Base-by-base conservation (phyloP, 2,329 filamentous ascomycete species). In the Hypoxylon sp. region DNA sequence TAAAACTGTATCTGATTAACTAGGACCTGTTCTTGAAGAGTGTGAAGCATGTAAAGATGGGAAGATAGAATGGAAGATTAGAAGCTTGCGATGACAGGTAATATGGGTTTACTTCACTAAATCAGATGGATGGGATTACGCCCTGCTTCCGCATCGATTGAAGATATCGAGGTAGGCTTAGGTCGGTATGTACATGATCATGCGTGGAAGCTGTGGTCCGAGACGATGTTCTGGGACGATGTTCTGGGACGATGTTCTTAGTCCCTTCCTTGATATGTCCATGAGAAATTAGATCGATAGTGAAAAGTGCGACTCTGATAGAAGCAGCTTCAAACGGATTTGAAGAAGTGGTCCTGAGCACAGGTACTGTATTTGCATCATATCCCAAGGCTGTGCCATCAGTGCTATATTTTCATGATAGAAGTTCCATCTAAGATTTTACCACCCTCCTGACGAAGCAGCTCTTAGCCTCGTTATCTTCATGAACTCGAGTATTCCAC, bases 1-100 rank as follows among this genome's bases (percentile, higher is more conserved):
- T 73, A 73, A 70, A 73, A 59, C 68, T 74, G 73, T 76, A 79
- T 78, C 39, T 64, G 59, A 56, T 56, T 62, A 43, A 61, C 24
- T 44, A 46, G 50, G 44, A 24, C 65, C 37, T 41, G 17, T 41
- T 41, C 63, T 3, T 58, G 43, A 50, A 58, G 67, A 15, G 48
- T 11, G 34, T 50, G 4, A 50, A 34, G 41, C 50, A 57, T 57
- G 49, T 43, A 39, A 55, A 24, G 44, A 50, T 28, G 17, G 28
- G 53, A 34, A 56, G 47, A 30, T 48, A 50, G 34, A 13, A 49
- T 56, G 50, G 32, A 34, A 54, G 48, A 28, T 19, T n/a, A 17
- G 15, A 11, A 56, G 44, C 24, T 41, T 6, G 37, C 8, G 17
- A 11, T 13, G 37, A 8, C 37, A 6, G n/a, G 10, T 2, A 19